Conservation (phyloP, 208 protist species). For the Naegleria lovaniensis region DNA sequence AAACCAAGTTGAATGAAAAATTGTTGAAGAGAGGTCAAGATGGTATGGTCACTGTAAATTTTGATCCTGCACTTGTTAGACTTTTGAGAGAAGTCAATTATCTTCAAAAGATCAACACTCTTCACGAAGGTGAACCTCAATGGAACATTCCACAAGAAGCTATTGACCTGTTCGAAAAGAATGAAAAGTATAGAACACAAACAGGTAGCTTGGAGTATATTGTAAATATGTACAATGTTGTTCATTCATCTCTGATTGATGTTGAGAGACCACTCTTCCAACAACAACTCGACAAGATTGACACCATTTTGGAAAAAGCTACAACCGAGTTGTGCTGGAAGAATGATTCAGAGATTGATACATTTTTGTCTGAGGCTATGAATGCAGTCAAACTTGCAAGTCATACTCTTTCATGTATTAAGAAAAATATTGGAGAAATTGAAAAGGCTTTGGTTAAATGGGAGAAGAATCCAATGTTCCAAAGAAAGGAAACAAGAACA, state of each 20-base stretch:
- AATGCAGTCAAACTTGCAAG: conserved; percentile 68
- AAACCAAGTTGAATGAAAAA: conserved; percentile 85
- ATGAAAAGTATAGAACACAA: conserved; percentile 38
- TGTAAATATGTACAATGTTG: conserved; percentile 36
- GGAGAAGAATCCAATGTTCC: conserved; percentile 50
- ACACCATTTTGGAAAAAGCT: conserved; percentile 46
- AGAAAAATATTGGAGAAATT: conserved; percentile 73
- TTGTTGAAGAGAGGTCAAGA: conserved; percentile 64
- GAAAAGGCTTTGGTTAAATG: conserved; percentile 66
- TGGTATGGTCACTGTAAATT: conserved; percentile 77
- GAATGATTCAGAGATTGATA: conserved; percentile 63
- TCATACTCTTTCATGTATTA: conserved; percentile 68
- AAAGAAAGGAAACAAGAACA: conserved; percentile 69
- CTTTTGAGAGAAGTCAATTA: conserved; percentile 92
- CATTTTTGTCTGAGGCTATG: conserved; percentile 76
- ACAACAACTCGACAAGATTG: conserved; percentile 35
- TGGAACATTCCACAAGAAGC: conserved; percentile 70
- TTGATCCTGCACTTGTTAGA: conserved; percentile 86
- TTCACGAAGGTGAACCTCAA: conserved; percentile 53
- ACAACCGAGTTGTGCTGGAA: conserved; percentile 76
- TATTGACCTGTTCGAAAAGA: conserved; percentile 27
- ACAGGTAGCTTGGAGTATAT: conserved; percentile 37
- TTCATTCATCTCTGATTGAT: conserved; percentile 21
- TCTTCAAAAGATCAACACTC: conserved; percentile 81
- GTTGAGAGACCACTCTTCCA: conserved; percentile 36